Evolutionary conservation across 257 asterid species (phyloP), one percentile per base, ranked within the genome.

Genomic region (Penstemon davidsonii): DNA sequence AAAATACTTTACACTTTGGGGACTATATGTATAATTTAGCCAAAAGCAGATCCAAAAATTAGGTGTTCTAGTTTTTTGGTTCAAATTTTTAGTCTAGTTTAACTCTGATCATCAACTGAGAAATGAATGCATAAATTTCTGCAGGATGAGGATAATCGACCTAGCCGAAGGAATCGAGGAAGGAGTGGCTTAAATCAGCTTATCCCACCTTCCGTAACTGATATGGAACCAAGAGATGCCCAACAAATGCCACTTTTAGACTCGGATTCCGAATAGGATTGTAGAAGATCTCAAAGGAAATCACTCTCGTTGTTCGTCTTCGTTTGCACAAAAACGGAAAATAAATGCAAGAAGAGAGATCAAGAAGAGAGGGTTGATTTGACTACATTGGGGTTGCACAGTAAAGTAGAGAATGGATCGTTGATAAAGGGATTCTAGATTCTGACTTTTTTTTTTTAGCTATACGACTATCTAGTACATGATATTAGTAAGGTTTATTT

Each of bases 201-300:
- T 8, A 7, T 85, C 61, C 94, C 97, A 5, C 92, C 97, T 41
- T 86, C 98, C 39, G 69, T 90, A 40, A 84, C 96, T 3, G 97
- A 90, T 65, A 51, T 47, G 54, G 90, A 73, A 55, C 98, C 98
- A 10, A 81, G 64, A 47, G 78, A 84, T 78, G 96, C 94, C 50
- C 43, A 74, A 1, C 89, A 92, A 77, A 59, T 85, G 66, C 62
- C 73, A 13, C 79, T 90, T 69, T 81, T 96, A 0, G 96, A 82
- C 45, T 86, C 96, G 12, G 98, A 92, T 60, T 80, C 93, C 8
- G 88, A 90, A 59, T 79, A 83, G 63, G 50, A 66, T 47, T 47
- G 9, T 7, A 6, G 53, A 47, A 44, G 4, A 15, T 37, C 18
- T 15, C 18, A 15, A 15, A 15, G 18, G 18, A 15, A 15, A 15